These are phyloP conservation scores for Paracamarosporium sp. DNA, from an alignment of 2,329 filamentous ascomycete genomes.

Conservation along the genomic window DNA sequence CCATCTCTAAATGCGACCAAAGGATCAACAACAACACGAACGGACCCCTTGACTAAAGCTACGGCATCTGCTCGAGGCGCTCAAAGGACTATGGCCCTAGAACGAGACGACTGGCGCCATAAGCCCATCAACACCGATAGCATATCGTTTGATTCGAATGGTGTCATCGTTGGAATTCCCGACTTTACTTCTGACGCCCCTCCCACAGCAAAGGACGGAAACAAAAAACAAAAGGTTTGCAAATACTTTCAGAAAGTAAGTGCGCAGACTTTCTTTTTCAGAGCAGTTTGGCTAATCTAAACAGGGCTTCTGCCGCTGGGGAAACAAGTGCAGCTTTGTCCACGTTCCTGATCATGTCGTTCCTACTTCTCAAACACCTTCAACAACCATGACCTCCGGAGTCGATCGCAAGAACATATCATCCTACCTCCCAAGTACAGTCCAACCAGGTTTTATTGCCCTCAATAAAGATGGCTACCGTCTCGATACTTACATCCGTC, in stretches of 20 bases:
- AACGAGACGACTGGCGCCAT: neutral
- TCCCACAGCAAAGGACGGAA: neutral
- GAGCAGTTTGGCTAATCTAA: constrained; percentile 17
- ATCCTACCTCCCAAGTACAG: constrained; percentile 19
- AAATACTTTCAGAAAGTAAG: too few relatives aligned
- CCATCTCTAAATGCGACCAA: constrained; percentile 9
- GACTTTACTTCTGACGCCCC: neutral
- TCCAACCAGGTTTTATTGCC: constrained; percentile 44
- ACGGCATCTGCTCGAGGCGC: neutral
- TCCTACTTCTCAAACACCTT: neutral
- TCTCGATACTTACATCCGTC: constrained; percentile 52
- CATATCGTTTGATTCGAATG: neutral
- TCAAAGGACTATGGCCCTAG: neutral
- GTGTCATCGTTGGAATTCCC: constrained; percentile 2
- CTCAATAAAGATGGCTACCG: constrained; percentile 57
- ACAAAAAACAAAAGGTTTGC: constrained; percentile 24
- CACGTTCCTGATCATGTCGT: constrained; percentile 14
- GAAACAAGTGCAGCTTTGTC: constrained; percentile 28
- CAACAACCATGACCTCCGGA: neutral
- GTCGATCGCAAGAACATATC: constrained; percentile 22
- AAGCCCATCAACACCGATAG: neutral
- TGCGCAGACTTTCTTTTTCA: too few relatives aligned
- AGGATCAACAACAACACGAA: neutral
- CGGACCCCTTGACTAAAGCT: neutral
- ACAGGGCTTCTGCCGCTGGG: constrained; percentile 31